Conservation (phyloP, 345 rosid genomes). For the Eucalyptus marginata region DNA sequence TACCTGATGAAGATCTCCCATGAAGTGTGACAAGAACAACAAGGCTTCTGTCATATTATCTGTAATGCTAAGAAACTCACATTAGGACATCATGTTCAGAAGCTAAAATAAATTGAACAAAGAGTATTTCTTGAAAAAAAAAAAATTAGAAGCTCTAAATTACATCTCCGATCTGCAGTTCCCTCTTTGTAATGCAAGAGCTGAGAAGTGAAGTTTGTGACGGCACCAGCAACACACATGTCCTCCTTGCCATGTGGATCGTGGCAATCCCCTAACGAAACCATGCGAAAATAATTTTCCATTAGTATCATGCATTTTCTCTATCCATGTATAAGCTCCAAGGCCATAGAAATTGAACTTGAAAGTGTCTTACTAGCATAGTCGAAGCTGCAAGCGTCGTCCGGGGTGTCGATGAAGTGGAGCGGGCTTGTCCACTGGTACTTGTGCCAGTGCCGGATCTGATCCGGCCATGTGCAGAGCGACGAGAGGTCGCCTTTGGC, state of each 20-base stretch:
- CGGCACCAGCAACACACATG: slow-evolving; percentile 85
- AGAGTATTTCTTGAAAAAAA: neutral
- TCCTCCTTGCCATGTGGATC: slow-evolving; percentile 38
- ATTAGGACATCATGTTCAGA: neutral
- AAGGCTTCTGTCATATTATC: slow-evolving; percentile 95
- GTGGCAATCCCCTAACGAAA: slow-evolving; percentile 71
- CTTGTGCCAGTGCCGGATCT: slow-evolving; percentile 61
- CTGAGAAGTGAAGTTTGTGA: slow-evolving; percentile 84
- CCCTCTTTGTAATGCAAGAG: slow-evolving; percentile 78
- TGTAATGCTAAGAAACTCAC: neutral
- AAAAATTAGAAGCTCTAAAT: neutral
- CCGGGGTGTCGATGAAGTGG: slow-evolving; percentile 75
- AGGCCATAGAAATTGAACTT: neutral
- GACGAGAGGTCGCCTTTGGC: slow-evolving; percentile 50
- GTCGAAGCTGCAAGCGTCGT: slow-evolving; percentile 38
- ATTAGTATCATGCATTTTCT: neutral
- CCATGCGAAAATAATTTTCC: neutral
- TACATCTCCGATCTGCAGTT: slow-evolving; percentile 78
- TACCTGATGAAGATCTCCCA: slow-evolving; percentile 96
- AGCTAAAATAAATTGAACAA: neutral
- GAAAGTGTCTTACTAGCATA: slow-evolving; percentile 26
- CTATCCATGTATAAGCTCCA: neutral
- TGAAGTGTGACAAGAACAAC: slow-evolving; percentile 81
- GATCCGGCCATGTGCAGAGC: slow-evolving; percentile 67
- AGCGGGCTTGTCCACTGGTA: slow-evolving; percentile 73